phyloP scores from a whole-genome alignment of 495 filamentous ascomycete genomes.

The Neurospora sp. region DNA sequence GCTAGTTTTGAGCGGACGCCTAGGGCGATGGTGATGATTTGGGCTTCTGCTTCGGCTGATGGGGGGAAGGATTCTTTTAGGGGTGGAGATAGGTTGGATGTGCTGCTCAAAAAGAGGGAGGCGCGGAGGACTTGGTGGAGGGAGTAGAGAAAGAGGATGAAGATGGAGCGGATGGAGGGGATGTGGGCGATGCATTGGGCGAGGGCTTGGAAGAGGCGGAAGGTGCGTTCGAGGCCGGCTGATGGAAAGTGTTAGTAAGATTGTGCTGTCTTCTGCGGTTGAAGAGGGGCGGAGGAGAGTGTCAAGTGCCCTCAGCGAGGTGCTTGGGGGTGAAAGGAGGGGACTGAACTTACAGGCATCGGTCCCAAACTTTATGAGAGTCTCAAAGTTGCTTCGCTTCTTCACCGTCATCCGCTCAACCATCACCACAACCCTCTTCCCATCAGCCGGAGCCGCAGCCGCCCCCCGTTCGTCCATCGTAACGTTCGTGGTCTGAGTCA shows the following conservation, averaged over 20 bases:
- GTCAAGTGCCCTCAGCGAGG: not conserved
- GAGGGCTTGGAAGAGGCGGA: conserved; percentile 50
- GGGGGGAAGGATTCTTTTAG: not conserved
- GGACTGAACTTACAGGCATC: conserved; percentile 29
- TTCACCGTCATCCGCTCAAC: conserved; percentile 5
- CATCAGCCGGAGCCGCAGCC: not conserved
- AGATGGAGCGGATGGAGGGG: conserved; percentile 26
- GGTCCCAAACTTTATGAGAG: conserved; percentile 32
- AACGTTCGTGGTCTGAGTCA: not conserved
- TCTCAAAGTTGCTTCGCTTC: conserved; percentile 19
- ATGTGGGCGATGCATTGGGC: conserved; percentile 30
- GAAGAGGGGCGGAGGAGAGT: not conserved
- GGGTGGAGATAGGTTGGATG: not conserved
- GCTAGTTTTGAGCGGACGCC: conserved; percentile 21
- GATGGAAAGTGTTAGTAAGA: conserved; percentile 1
- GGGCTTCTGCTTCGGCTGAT: not conserved
- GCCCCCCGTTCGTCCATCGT: not conserved
- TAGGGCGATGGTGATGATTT: conserved; percentile 8
- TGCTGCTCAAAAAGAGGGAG: not conserved
- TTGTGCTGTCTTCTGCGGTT: not conserved
- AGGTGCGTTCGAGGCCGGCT: conserved; percentile 53
- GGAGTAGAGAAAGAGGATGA: conserved; percentile 8
- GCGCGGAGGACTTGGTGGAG: conserved; percentile 14
- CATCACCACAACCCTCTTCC: not conserved
- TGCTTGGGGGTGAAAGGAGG: not conserved